Conservation (phyloP, 768 basidiomycete species). For the Boletus vermiculosoides region DNA sequence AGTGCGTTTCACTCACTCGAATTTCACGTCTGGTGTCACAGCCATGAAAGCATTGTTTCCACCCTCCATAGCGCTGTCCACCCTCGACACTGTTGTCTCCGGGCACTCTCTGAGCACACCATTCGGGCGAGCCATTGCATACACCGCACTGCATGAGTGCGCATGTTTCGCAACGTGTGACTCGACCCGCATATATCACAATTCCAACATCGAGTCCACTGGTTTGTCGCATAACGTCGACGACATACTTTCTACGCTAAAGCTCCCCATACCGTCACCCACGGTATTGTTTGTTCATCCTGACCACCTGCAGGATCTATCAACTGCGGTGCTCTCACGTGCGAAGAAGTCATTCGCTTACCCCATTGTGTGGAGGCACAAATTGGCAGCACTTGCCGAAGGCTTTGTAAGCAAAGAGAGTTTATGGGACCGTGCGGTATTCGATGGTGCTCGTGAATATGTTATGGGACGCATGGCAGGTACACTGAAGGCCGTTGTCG, state of each 20-base stretch:
- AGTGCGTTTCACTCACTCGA: constrained; percentile 75
- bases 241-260: constrained; percentile 48
- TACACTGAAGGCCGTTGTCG: constrained; percentile 64
- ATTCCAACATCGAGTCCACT: constrained; percentile 18
- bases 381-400: constrained; percentile 61
- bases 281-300: constrained; percentile 77
- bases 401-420: constrained; percentile 78
- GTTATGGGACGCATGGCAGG: constrained; percentile 60
- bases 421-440: constrained; percentile 81
- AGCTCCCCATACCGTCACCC: constrained; percentile 65
- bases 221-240: constrained; percentile 34
- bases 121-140: constrained; percentile 77
- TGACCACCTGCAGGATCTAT: constrained; percentile 55
- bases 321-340: constrained; percentile 49
- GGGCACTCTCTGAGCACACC: constrained; percentile 70
- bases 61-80: constrained; percentile 59
- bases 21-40: constrained; percentile 87
- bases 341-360: constrained; percentile 57
- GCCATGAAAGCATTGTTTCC: constrained; percentile 77
- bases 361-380: constrained; percentile 75
- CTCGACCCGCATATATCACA: constrained; percentile 51
- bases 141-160: constrained; percentile 74
- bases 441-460: constrained; percentile 61
- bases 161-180: constrained; percentile 67
- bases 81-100: constrained; percentile 77